Evolutionary conservation across 2,329 filamentous ascomycete genomes (phyloP).

Genomic region (Paraconiothyrium sp.): DNA sequence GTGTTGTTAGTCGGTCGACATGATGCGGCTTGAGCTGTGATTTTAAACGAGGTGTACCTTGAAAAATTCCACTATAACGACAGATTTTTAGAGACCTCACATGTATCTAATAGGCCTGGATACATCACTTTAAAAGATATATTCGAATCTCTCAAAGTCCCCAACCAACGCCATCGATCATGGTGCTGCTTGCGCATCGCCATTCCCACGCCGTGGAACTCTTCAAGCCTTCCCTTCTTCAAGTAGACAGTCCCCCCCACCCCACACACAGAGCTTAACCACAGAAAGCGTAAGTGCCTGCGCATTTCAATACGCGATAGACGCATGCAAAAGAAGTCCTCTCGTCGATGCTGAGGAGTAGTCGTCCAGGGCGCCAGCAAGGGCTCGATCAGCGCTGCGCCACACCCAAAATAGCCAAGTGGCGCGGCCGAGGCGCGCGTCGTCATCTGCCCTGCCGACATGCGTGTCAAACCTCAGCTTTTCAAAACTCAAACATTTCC

Average conservation of each 20-base stretch:
- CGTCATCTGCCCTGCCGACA: slow-evolving; percentile 16
- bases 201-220: background rate
- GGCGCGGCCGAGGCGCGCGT: slow-evolving; percentile 12
- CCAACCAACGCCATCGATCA: no score
- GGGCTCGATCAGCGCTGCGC: slow-evolving; percentile 1
- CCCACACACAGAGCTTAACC: no score
- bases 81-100: no score
- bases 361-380: background rate
- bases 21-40: no score
- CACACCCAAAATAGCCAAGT: slow-evolving; percentile 13
- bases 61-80: no score
- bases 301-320: background rate
- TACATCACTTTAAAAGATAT: no score
- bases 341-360: background rate
- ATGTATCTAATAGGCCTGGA: no score
- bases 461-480: slow-evolving; percentile 3
- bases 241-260: background rate
- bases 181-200: background rate
- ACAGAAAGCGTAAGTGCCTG: background rate
- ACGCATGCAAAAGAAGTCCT: background rate
- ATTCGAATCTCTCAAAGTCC: no score
- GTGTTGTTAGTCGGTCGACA: slow-evolving; percentile 3
- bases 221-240: background rate
- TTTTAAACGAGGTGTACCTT: no score
- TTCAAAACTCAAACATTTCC: background rate